Percentiles rank a stretch among this genome's conserved stretches.
These are phyloP conservation scores for Sonneratia caseolaris DNA, from an alignment of 345 rosid species.

Conservation along the genomic window DNA sequence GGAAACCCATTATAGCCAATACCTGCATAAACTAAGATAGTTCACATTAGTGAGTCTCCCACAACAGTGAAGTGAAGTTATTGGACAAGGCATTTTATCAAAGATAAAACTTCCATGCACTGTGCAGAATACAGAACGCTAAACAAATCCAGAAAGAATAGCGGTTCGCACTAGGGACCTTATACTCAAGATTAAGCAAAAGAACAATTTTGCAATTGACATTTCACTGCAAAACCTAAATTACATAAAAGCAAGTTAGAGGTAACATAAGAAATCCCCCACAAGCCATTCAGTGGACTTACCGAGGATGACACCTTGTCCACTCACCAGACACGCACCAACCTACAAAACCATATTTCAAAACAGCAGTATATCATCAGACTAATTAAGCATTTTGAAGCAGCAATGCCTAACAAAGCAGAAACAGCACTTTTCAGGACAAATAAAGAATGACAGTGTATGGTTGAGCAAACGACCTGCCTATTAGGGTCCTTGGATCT, in stretches of 20 bases:
- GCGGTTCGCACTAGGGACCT: background rate
- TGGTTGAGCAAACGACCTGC: constrained; percentile 43
- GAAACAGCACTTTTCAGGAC: background rate
- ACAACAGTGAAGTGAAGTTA: background rate
- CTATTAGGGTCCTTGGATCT: constrained; percentile 90
- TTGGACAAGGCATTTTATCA: background rate
- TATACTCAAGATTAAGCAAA: background rate
- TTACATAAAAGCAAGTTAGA: background rate
- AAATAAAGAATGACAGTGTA: background rate
- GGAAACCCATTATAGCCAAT: constrained; percentile 99
- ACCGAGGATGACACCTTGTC: constrained; percentile 85
- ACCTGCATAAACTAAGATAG: constrained; percentile 31
- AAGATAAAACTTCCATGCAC: background rate
- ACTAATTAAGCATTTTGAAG: background rate
- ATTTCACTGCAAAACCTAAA: background rate
- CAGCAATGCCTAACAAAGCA: background rate
- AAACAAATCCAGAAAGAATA: background rate
- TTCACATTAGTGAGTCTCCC: background rate
- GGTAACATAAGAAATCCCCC: background rate
- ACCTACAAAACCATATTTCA: constrained; percentile 34
- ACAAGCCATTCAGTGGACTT: constrained; percentile 14
- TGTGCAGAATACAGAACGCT: background rate
- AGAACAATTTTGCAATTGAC: background rate
- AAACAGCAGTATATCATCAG: constrained; percentile 2
- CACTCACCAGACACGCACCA: constrained; percentile 92